Percentiles rank a stretch among this genome's conserved stretches.
Conservation (phyloP, 2,329 filamentous ascomycete species). For the Epichloe scottii region DNA sequence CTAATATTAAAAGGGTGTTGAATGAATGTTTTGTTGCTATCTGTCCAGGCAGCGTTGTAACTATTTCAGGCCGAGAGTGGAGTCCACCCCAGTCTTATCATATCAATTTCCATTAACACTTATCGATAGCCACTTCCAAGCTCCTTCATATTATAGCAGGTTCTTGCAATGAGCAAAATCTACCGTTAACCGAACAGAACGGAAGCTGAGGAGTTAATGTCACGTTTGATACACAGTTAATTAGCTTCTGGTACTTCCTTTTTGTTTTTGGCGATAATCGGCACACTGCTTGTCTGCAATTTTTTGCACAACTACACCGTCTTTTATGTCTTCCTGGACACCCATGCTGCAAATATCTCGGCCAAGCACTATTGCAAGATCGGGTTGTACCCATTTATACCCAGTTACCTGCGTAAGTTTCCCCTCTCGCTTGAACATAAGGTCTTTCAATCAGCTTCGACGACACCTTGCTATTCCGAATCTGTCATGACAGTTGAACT, state of each 20-base stretch:
- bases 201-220: too few species aligned
- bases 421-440: background rate
- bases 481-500: too few species aligned
- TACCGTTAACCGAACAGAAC: background rate
- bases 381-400: background rate
- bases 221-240: background rate
- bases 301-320: background rate
- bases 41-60: too few species aligned
- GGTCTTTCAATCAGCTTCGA: background rate
- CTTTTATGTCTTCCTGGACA: background rate
- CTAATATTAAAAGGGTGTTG: too few species aligned
- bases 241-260: background rate
- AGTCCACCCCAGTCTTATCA: background rate
- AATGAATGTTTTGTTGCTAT: too few species aligned
- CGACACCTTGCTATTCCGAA: background rate
- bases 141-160: background rate
- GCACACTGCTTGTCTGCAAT: background rate
- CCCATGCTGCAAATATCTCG: background rate
- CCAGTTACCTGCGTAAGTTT: background rate
- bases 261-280: background rate
- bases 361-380: background rate
- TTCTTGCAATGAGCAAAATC: background rate
- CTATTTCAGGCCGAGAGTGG: too few species aligned
- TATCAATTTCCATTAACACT: background rate
- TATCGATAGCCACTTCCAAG: background rate